Conservation (phyloP, 2,329 filamentous ascomycete species). For the Teratosphaeria gauchensis region DNA sequence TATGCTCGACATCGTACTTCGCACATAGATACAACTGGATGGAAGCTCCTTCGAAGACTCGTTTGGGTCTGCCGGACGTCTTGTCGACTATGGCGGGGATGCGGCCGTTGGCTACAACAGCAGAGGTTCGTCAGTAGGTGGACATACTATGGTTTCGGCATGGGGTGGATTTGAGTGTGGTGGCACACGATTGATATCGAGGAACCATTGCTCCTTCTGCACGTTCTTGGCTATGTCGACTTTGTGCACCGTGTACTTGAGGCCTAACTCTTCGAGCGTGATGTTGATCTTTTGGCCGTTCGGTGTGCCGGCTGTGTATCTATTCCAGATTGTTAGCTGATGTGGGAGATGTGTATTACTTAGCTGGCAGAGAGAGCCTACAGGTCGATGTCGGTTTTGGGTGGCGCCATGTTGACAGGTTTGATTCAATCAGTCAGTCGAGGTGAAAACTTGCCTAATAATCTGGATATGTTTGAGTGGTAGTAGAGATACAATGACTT, state of each 20-base stretch:
- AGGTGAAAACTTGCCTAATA: not conserved
- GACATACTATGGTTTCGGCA: no score
- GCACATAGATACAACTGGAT: constrained; percentile 38
- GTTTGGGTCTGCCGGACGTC: constrained; percentile 10
- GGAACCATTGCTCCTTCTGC: constrained; percentile 36
- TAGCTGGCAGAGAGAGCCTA: not conserved
- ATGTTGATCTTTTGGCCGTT: constrained; percentile 27
- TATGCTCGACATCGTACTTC: constrained; percentile 32
- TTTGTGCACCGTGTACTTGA: constrained; percentile 25
- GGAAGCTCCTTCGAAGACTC: constrained; percentile 36
- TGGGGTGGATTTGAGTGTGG: no score
- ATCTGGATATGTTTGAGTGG: not conserved
- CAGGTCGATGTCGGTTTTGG: not conserved
- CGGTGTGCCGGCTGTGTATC: constrained; percentile 24
- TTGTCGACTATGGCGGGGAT: constrained; percentile 38
- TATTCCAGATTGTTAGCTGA: not conserved
- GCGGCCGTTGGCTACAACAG: constrained; percentile 32
- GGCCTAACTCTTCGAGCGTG: constrained; percentile 24
- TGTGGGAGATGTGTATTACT: not conserved
- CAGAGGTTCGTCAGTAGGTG: not conserved
- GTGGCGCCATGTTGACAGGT: not conserved
- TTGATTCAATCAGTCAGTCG: not conserved
- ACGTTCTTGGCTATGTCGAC: constrained; percentile 35
- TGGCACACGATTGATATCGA: constrained; percentile 34
- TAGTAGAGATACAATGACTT: not conserved